phyloP scores from a whole-genome alignment of 208 protist species.

The Lotmaria passim region DNA sequence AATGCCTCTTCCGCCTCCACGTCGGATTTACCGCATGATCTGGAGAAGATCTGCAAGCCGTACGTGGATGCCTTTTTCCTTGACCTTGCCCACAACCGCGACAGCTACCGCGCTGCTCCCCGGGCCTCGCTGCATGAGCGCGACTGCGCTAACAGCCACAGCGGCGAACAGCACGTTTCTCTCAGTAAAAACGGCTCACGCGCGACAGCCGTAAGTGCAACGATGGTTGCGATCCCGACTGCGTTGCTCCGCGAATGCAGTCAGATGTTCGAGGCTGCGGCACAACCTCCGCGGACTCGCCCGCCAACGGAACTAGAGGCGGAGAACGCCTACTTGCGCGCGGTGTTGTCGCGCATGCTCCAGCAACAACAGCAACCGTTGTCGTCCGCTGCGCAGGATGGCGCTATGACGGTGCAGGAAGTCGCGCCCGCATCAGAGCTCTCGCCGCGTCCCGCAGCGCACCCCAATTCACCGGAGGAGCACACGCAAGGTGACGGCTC shows the following conservation, averaged over 20 bases:
- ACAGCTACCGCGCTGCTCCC: not conserved
- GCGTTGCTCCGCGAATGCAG: conserved; percentile 16
- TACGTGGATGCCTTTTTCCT: conserved; percentile 25
- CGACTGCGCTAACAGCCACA: conserved; percentile 8
- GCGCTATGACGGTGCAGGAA: not conserved
- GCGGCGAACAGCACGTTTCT: not conserved
- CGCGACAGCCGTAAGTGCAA: not conserved
- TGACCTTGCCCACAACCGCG: not conserved
- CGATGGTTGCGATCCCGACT: conserved; percentile 1
- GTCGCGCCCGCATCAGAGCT: not conserved
- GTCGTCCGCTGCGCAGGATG: not conserved
- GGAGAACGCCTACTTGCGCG: conserved; percentile 47
- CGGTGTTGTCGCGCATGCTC: conserved; percentile 23
- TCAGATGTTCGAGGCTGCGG: conserved; percentile 13
- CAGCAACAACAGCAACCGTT: conserved; percentile 15
- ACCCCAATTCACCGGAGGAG: not conserved
- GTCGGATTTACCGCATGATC: not conserved
- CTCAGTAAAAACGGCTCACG: not conserved
- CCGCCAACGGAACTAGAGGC: conserved; percentile 34
- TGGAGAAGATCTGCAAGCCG: conserved; percentile 24
- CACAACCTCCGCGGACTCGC: not conserved
- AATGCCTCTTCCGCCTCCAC: not conserved
- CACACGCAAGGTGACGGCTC: not conserved
- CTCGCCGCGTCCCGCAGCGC: not conserved
- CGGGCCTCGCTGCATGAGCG: conserved; percentile 23